Conservation (phyloP, 805 yeast species). For the Alloascoidea hylecoeti region DNA sequence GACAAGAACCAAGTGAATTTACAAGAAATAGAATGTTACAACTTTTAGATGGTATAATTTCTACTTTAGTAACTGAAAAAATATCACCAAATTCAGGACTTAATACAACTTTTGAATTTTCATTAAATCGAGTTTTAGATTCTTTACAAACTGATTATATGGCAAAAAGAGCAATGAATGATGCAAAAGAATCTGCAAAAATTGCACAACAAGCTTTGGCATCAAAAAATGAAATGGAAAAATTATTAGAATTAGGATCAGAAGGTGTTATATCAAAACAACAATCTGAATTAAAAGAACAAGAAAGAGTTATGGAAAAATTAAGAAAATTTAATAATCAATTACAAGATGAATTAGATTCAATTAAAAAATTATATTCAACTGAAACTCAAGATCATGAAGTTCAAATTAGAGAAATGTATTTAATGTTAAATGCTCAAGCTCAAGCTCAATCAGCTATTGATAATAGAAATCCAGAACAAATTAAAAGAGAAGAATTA, state of each 20-base stretch:
- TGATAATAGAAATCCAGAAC: neutral
- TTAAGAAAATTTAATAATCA: conserved; percentile 43
- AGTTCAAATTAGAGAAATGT: conserved; percentile 34
- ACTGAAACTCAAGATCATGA: conserved; percentile 19
- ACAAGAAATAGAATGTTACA: conserved; percentile 25
- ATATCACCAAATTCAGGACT: conserved; percentile 22
- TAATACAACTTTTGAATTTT: conserved; percentile 50
- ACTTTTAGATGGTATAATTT: conserved; percentile 38
- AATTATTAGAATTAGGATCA: conserved; percentile 50
- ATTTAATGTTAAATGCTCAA: conserved; percentile 31
- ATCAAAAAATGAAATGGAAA: conserved; percentile 36
- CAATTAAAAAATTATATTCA: conserved; percentile 24
- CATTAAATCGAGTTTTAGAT: conserved; percentile 49
- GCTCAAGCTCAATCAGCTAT: neutral
- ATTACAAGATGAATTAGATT: conserved; percentile 38
- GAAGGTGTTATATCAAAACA: conserved; percentile 41
- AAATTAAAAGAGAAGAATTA: neutral
- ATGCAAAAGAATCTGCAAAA: conserved; percentile 27
- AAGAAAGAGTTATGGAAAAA: conserved; percentile 35
- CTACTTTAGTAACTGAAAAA: conserved; percentile 31
- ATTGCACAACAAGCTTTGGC: conserved; percentile 32
- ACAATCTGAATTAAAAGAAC: conserved; percentile 37
- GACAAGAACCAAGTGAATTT: conserved; percentile 16
- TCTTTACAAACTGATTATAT: conserved; percentile 60
- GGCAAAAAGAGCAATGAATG: conserved; percentile 46